Base-by-base conservation (phyloP, 441 rosid species). In the Pelargonium fulgidum region DNA sequence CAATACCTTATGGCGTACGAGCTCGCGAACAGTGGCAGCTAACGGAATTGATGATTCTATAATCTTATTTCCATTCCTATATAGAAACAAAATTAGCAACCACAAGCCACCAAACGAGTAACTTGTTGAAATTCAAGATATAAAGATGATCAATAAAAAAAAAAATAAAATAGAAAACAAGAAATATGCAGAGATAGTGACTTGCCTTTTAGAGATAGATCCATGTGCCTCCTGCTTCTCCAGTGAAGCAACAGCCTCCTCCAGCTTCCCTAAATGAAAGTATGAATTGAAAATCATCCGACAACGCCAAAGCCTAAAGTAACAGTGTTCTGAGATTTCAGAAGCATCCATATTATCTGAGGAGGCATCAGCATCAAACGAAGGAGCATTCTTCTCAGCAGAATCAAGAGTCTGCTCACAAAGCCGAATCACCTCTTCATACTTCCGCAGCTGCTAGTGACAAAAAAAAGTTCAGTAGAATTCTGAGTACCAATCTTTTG, bases 1-100 rank as follows among this genome's bases (percentile, higher is more conserved):
- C 13, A 62, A 64, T 85, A 90, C 99, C 96, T 94, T 94, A 73
- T 61, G 81, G 29, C 65, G 79, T 75, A 87, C 50, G 70, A 94
- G 94, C 72, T 83, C 82, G 66, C 81, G 86, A 29, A 89, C 78
- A 62, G 84, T 87, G 73, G 81, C 82, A 41, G 81, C 79, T 81
- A 90, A 73, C 50, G 89, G 76, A 72, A 75, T 68, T 26, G 96
- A 84, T 71, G 91, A 81, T 76, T 86, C 86, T 80, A 81, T 64
- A 68, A 78, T 73, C 65, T 77, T 72, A 64, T 54, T 36, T 79
- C 87, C 59, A 52, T 52, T 52, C 59, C 59, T 52, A 52, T 86
- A 71, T 62, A 78, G 13, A 44, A 44, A 70, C 16, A 13, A 65
- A 74, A 73, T 19, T 22, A 73, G 22, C 42, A 70, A 76, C 44